Evolutionary conservation across 2,329 filamentous ascomycete genomes (phyloP), one percentile per base, ranked within the genome.

Genomic region (Ciborinia camelliae): DNA sequence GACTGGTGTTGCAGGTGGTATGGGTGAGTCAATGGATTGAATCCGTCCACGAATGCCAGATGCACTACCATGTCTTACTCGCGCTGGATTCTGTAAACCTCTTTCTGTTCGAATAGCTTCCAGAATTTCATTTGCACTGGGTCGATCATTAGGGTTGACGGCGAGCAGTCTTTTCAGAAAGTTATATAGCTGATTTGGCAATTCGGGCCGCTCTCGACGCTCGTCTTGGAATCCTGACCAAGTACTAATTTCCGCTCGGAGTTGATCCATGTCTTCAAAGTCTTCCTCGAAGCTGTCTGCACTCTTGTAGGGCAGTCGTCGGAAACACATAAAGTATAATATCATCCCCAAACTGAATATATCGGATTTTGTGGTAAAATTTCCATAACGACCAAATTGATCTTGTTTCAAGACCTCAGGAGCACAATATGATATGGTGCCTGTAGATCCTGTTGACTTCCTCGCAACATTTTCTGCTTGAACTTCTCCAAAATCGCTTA

Each of bases 331-430:
- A 74, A 99, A 99, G 76, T 98, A 96, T 4, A 99, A 83, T 64
- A 98, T 98, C 94, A 99, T 97, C 57, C 95, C 95, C 0, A 99
- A 81, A 0, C 93, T 97, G 77, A 99, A 99, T n/a, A 99, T 90
- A 73, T 99, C 95, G 0, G 93, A 97, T 74, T 98, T 99, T 32
- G 91, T 93, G 0, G 92, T 97, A 73, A 99, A 99, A 74, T 98
- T 97, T 9, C 90, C 92, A 71, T 91, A 94, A 0, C 84, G 84
- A 0, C 94, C 94, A 35, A 81, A 82, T 0, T 84, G 78, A 64
- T 87, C 88, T 69, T 84, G 84, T 59, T 84, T 87, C 37, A 99
- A 80, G 0, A 99, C 96, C 76, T 99, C 95, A 0, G 95, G 95
- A 0, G 95, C 95, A 76, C 95, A 99, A 76, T 97, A 99, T 0